phyloP scores from a whole-genome alignment of 2,329 filamentous ascomycete species.

The Fusarium concolor region DNA sequence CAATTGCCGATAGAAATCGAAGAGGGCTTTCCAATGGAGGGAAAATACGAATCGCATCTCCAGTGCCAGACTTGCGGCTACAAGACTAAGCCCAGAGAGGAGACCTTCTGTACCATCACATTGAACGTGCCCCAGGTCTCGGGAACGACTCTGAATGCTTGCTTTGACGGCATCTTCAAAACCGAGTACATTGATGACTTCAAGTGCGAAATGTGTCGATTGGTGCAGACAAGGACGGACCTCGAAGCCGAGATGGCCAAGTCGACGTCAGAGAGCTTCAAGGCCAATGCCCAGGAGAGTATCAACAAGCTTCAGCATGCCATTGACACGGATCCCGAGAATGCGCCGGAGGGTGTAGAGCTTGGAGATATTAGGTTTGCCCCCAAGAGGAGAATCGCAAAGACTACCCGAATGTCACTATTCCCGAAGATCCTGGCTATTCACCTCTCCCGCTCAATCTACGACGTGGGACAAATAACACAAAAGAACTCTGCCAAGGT shows the following conservation, averaged over 20 bases:
- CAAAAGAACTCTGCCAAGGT: conserved; percentile 97
- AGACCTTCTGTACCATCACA: conserved; percentile 91
- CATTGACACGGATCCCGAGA: conserved; percentile 85
- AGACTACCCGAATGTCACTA: conserved; percentile 85
- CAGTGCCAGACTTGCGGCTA: conserved; percentile 92
- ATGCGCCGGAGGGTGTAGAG: conserved; percentile 74
- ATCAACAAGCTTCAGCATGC: conserved; percentile 75
- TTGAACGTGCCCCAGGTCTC: conserved; percentile 88
- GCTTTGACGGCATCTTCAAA: conserved; percentile 94
- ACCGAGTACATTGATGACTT: conserved; percentile 97
- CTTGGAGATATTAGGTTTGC: conserved; percentile 80
- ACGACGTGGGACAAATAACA: conserved; percentile 79
- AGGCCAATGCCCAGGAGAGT: conserved; percentile 63
- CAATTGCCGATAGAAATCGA: conserved; percentile 60
- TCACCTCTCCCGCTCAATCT: conserved; percentile 93
- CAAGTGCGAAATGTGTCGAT: conserved; percentile 90
- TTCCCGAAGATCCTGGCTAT: conserved; percentile 93
- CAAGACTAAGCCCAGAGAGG: conserved; percentile 84
- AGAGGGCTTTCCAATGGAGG: conserved; percentile 90
- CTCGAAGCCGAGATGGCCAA: conserved; percentile 70
- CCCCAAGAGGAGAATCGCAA: conserved; percentile 85
- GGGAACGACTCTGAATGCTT: conserved; percentile 84
- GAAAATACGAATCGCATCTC: conserved; percentile 91
- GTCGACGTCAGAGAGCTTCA: conserved; percentile 64
- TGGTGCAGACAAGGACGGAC: conserved; percentile 79